Evolutionary conservation across 1,139 yeast species (phyloP).

Genomic region (Yamadazyma spencermartinsiae): DNA sequence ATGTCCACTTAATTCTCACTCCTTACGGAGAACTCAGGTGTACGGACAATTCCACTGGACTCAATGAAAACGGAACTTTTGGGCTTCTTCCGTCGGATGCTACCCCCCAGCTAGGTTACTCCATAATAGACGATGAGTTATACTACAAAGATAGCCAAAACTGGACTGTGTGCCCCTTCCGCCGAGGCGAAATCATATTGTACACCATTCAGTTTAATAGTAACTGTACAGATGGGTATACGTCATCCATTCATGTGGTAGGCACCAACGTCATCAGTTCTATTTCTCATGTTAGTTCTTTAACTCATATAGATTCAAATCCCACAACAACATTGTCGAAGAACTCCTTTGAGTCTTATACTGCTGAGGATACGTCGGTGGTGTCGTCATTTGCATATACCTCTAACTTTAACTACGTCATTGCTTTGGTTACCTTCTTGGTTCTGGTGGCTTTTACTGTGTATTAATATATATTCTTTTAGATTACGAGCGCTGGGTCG

Average conservation of each 20-base stretch:
- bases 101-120: slow-evolving; percentile 5
- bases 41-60: slow-evolving; percentile 9
- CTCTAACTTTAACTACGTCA: slow-evolving; percentile 1
- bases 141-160: slow-evolving; percentile 5
- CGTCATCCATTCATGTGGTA: slow-evolving; percentile 7
- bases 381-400: slow-evolving; percentile 3
- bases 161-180: slow-evolving; percentile 15
- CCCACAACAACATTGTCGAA: slow-evolving; percentile 9
- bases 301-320: neutral
- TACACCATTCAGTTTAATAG: slow-evolving; percentile 8
- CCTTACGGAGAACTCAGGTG: slow-evolving; percentile 11
- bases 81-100: slow-evolving; percentile 8
- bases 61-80: slow-evolving; percentile 9
- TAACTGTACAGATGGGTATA: slow-evolving; percentile 9
- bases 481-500: slow-evolving; percentile 6
- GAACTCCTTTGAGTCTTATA: slow-evolving; percentile 10
- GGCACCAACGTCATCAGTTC: slow-evolving; percentile 1
- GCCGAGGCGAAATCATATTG: slow-evolving; percentile 1
- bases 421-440: slow-evolving; percentile 1
- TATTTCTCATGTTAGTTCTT: neutral
- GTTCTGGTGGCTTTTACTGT: neutral
- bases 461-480: neutral
- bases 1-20: slow-evolving; percentile 9
- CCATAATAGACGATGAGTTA: slow-evolving; percentile 8
- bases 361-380: neutral